These are phyloP conservation scores for Populus hybrid DNA, from an alignment of 441 rosid species.

Conservation along the genomic window DNA sequence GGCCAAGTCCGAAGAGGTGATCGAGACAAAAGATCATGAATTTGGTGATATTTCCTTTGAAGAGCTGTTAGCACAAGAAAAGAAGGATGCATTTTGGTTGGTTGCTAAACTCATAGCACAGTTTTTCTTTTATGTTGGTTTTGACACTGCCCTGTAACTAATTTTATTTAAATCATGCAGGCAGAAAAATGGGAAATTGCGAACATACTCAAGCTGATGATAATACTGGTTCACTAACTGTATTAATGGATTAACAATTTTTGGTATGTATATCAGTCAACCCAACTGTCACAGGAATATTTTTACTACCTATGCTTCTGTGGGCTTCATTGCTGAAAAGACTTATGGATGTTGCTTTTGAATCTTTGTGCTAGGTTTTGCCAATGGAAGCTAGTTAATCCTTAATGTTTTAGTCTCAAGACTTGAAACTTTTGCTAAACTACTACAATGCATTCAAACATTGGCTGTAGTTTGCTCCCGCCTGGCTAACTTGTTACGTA, in stretches of 20 bases:
- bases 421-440: neutral
- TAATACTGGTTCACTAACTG: neutral
- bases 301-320: constrained; percentile 17
- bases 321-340: constrained; percentile 9
- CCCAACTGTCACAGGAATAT: constrained; percentile 1
- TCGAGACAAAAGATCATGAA: constrained; percentile 46
- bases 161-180: constrained; percentile 29
- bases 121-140: neutral
- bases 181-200: constrained; percentile 57
- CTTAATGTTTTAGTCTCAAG: neutral
- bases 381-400: neutral
- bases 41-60: constrained; percentile 75
- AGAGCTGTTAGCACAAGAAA: constrained; percentile 83
- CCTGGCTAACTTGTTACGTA: neutral
- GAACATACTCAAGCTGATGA: constrained; percentile 30
- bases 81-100: constrained; percentile 86
- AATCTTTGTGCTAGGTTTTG: neutral
- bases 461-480: neutral
- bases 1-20: constrained; percentile 40
- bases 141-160: neutral
- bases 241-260: constrained; percentile 8
- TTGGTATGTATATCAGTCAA: constrained; percentile 12
- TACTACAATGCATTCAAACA: neutral
- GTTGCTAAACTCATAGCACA: constrained; percentile 22
- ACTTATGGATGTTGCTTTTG: neutral